A percentile compares a stretch with the other conserved stretches of the same genome.
phyloP scores from a whole-genome alignment of 2,329 filamentous ascomycete genomes.

The Reticulascus tulasneorum region DNA sequence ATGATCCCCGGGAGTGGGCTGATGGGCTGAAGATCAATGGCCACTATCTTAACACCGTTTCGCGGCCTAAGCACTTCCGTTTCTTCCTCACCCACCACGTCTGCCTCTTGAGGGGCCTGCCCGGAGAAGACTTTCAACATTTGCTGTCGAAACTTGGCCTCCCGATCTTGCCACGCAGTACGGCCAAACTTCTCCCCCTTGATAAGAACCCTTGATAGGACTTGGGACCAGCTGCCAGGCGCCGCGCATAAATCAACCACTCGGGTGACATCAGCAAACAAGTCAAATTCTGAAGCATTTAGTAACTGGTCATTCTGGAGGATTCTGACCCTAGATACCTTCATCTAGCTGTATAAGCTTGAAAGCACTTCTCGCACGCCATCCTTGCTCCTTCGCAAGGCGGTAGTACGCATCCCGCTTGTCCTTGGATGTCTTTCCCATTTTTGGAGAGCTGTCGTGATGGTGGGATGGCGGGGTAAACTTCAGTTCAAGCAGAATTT shows the following conservation, averaged over 20 bases:
- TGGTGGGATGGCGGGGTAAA: not conserved
- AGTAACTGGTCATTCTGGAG: conserved; percentile 7
- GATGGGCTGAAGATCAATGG: conserved; percentile 95
- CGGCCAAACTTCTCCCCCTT: conserved; percentile 89
- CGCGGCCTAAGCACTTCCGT: conserved; percentile 38
- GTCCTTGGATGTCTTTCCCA: conserved; percentile 98
- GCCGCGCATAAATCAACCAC: conserved; percentile 96
- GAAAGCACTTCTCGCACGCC: conserved; percentile 93
- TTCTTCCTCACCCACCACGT: not conserved
- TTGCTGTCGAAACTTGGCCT: conserved; percentile 60
- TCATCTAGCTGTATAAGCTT: conserved; percentile 94
- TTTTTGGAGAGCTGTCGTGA: conserved; percentile 29
- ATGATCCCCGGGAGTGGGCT: conserved; percentile 88
- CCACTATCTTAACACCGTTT: conserved; percentile 84
- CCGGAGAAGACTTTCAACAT: conserved; percentile 51
- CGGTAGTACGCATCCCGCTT: conserved; percentile 98
- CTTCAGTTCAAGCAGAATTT: conserved; percentile 16
- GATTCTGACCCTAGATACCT: conserved; percentile 41
- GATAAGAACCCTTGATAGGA: conserved; percentile 87
- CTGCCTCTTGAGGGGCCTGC: conserved; percentile 11
- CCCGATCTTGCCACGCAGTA: conserved; percentile 80
- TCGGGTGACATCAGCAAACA: conserved; percentile 84
- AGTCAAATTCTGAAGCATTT: conserved; percentile 70
- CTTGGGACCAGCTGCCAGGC: conserved; percentile 95
- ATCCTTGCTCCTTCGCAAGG: conserved; percentile 97